Evolutionary conservation across 2,329 filamentous ascomycete species (phyloP), one percentile per base, ranked within the genome.

Genomic region (Aureobasidium zeae): DNA sequence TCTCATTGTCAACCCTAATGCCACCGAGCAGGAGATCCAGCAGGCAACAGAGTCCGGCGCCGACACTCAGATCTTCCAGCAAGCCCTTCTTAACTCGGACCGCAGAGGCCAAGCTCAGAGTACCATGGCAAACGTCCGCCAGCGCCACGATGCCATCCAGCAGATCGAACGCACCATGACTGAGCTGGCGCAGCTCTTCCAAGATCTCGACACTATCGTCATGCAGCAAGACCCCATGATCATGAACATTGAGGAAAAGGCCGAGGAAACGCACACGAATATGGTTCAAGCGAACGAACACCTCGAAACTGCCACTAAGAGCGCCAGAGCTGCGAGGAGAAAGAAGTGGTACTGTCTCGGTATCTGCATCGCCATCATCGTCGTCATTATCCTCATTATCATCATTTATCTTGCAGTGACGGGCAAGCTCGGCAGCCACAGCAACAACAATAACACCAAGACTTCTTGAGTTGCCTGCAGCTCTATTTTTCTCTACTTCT

Each of bases 261-360:
- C 79, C 26, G 84, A 93, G 64, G 83, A 94, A 58, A 83, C 91
- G 28, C 78, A 84, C 36, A 79, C 83, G 46, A 85, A 96, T 63
- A 76, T 95, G 35, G 77, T 82, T 57, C 83, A 91, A 62, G 89
- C 82, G 51, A 95, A 91, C 58, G 74, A 78, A 50, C 79, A 95
- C 63, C 83, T 96, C 48, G 79, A 74, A 28, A 76, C 75, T n/a
- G 88, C 88, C 10, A 83, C 94, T 50, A 72, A 74, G 49, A 94
- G 85, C 53, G 89, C 89, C 7, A 74, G 82, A 61, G 76, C 78
- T 54, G 85, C 83, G 38, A 76, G 85, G 54, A 85, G 79, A 69
- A 94, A 93, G 86, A 95, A 95, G 83, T 95, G 87, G 88, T 88
- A 84, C 62, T 94, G 87, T 71, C 67, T 94, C 53, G 79, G 81